Base-by-base conservation (phyloP, 2,329 filamentous ascomycete species). In the Hymenoscyphus occultus region DNA sequence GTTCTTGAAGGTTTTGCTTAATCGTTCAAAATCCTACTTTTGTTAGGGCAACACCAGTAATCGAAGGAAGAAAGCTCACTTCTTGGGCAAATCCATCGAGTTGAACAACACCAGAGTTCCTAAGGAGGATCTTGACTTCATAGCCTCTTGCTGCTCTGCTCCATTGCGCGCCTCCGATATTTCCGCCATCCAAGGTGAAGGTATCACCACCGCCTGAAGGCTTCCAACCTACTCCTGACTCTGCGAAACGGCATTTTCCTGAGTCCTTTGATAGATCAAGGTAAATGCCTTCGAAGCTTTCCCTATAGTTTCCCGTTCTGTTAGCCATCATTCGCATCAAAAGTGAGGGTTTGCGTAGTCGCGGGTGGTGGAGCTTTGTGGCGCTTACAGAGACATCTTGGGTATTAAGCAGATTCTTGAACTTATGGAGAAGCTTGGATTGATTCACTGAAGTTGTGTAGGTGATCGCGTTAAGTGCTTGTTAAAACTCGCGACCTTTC, bases 261-360 rank as follows among this genome's bases (percentile, higher is more conserved):
- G 88, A 86, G 79, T 95, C 90, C 78, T 93, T 95, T 73, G 93
- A 97, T 67, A 99, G 86, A 78, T 99, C 94, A 73, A 99, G 87
- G 80, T 95, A 93, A 80, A 98, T 97, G 80, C 92, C 93, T 77
- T 98, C 94, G 80, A 99, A 99, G 76, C 90, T 95, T 86, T 99
- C 95, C 72, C 86, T 89, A 45, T 35, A 28, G 48, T 19, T 54
- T 54, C 48, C 48, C 48, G 9, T 19, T 28, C 22, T 22, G 9
- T 54, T 22, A 54, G 48, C 48, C 48, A 54, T 54, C 19, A 2
- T 54, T 54, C 48, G 19, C 19, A 54, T 54, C 48, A 28, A 28
- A 13, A 28, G 12, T 54, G 48, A 54, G 48, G 48, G n/a, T 54
- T 54, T 19, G 48, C 48, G 48, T 22, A 28, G 13, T 28, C n/a